Base-by-base conservation (phyloP, 2,329 filamentous ascomycete species). In the Scedosporium dehoogii region DNA sequence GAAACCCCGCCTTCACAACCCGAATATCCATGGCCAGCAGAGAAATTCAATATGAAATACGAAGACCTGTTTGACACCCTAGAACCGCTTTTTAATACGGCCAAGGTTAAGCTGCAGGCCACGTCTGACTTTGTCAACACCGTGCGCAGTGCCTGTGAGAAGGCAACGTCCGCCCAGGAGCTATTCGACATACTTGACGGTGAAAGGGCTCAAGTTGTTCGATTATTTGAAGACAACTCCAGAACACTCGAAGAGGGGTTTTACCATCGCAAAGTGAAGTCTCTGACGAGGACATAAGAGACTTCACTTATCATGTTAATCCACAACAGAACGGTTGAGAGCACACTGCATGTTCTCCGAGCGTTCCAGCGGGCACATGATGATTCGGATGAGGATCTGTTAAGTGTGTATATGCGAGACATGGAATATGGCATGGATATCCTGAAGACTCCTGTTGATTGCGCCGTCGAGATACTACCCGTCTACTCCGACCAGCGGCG, bases 11-110 rank as follows among this genome's bases (percentile, higher is more conserved):
- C 27, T 6, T 6, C 27, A 6, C 27, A 29, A 1, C 6, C 27
- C 3, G 27, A 29, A 29, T 29, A 29, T 29, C 27, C 27, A 29
- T 29, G 27, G 27, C 3, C 6, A 6, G 3, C 27, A 29, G 27
- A 29, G 29, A 78, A 83, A 4, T 69, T 85, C 62, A 74, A 76
- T 65, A 82, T 81, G 70, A 81, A 48, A 48, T 21, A 48, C 44
- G 44, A 21, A 21, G 44, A 48, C 44, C 44, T 48, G 16, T 48
- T 48, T 21, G 44, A 48, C 9, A 48, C 16, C 1, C 44, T 48
- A 7, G 44, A 48, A 7, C 44, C 44, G 4, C 44, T 48, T n/a
- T 48, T 21, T 12, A 48, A 48, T 7, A n/a, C 44, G 44, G 16
- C 16, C 3, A 48, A 48, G 18, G 9, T 48, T 21, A 16, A 21